Evolutionary conservation across 2,329 filamentous ascomycete species (phyloP).

Genomic region (Penicillium sp.): DNA sequence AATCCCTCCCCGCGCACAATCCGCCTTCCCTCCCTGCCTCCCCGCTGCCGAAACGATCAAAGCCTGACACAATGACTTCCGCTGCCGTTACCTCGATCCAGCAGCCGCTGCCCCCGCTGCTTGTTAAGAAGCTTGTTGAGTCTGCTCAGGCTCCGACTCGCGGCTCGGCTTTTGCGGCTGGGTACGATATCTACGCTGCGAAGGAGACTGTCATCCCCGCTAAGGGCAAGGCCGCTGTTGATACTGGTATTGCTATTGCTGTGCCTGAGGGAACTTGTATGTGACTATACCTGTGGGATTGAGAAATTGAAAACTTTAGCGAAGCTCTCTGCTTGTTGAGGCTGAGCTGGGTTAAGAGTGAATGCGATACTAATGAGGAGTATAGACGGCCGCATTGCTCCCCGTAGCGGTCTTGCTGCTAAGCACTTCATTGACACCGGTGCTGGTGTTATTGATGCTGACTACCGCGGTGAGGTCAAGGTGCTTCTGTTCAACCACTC

Average conservation of each 20-base stretch:
- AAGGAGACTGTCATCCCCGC: conserved; percentile 73
- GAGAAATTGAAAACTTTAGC: not conserved
- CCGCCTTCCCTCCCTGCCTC: conserved; percentile 64
- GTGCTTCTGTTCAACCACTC: conserved; percentile 92
- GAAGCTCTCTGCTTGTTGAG: not conserved
- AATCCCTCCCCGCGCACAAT: conserved; percentile 36
- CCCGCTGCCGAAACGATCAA: conserved; percentile 76
- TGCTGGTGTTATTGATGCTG: conserved; percentile 94
- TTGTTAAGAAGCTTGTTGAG: conserved; percentile 83
- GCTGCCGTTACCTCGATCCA: conserved; percentile 39
- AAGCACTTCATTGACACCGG: conserved; percentile 97
- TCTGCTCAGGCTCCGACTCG: conserved; percentile 81
- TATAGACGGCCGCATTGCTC: conserved; percentile 81
- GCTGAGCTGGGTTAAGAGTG: not conserved
- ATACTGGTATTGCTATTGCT: conserved; percentile 87
- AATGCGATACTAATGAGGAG: not conserved
- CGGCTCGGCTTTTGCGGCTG: conserved; percentile 84
- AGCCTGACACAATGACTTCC: conserved; percentile 50
- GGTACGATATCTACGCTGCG: conserved; percentile 87
- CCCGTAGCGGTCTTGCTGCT: conserved; percentile 82
- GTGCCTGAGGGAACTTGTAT: conserved; percentile 86
- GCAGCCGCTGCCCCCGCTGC: conserved; percentile 59
- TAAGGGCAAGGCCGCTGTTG: conserved; percentile 79
- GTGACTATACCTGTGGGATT: conserved; percentile 33
- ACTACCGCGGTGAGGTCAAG: conserved; percentile 93